Evolutionary conservation across 805 yeast species (phyloP), one percentile per base, ranked within the genome.

Genomic region (Priceomyces carsonii): DNA sequence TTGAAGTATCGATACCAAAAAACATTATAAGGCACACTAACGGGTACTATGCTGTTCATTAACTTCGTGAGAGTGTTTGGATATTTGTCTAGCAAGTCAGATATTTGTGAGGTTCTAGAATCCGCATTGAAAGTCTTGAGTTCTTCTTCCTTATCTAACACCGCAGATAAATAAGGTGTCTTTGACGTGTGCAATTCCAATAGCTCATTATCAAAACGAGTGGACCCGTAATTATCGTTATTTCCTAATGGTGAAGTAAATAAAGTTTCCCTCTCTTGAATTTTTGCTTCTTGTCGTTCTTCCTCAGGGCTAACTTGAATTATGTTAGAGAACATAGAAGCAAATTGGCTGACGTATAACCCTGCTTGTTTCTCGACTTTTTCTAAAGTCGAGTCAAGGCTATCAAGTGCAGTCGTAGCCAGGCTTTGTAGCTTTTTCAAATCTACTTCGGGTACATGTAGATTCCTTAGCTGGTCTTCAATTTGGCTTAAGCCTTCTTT

Each of bases 1-100:
- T 62, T 67, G 59, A 78, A 83, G 59, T 86, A 89, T 21, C 80
- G 71, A 29, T 66, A 62, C 97, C 97, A 90, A 57, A 90, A 90
- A 30, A 66, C 66, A 17, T 72, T 63, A 48, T 80, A 83, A 3
- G 76, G 50, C 23, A 82, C 59, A 46, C 73, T 56, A 6, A 70
- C 74, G 0, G 95, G 95, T 2, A 89, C 95, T 6, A 88, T 54
- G 18, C 63, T 61, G 36, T 77, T 75, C 77, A 79, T 77, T 25
- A 85, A 58, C 20, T 61, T 61, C 17, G 67, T 61, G 41, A 88
- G 71, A 16, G 77, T 73, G 15, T 49, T 47, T 4, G 76, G 69
- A 44, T 78, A 72, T 34, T 62, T 53, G 13, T 63, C 59, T 33
- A 83, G 58, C 27, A 80, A 64, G 1, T 54, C 49, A 2, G 78